Evolutionary conservation across 2,329 filamentous ascomycete genomes (phyloP).

Genomic region (Trichophyton equinum): DNA sequence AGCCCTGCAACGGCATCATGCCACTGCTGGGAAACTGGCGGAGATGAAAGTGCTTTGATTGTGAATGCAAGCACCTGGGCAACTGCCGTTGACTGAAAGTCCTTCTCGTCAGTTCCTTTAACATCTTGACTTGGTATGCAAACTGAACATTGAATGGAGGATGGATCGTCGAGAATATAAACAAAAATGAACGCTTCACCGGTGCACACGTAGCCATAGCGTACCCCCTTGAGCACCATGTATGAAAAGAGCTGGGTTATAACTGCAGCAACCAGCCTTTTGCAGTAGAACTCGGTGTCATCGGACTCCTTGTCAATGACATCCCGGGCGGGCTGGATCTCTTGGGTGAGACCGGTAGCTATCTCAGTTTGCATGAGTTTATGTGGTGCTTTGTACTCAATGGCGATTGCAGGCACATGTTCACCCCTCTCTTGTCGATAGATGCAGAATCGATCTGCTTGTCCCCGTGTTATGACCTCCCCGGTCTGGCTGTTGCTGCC

Average conservation of each 20-base stretch:
- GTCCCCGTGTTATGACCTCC: constrained; percentile 1
- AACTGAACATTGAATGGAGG: not conserved
- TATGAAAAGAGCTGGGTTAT: constrained; percentile 22
- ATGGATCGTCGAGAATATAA: not conserved
- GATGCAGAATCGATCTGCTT: constrained; percentile 8
- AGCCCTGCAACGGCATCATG: constrained; percentile 14
- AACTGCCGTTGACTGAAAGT: constrained; percentile 29
- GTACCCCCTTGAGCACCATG: constrained; percentile 18
- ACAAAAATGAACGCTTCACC: constrained; percentile 22
- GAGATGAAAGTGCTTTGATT: constrained; percentile 5
- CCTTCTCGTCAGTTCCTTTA: constrained; percentile 10
- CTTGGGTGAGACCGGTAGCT: constrained; percentile 16
- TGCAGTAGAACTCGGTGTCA: constrained; percentile 18
- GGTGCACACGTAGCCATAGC: constrained; percentile 20
- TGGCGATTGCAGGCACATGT: constrained; percentile 14
- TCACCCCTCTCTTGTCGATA: constrained; percentile 11
- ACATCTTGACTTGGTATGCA: constrained; percentile 15
- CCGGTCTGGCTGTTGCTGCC: not conserved
- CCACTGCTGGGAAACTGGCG: constrained; percentile 7
- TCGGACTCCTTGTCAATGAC: constrained; percentile 17
- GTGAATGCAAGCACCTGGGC: constrained; percentile 30
- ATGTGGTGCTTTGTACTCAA: constrained; percentile 21
- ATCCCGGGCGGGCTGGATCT: constrained; percentile 18
- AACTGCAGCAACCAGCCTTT: constrained; percentile 16
- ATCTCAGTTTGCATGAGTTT: constrained; percentile 18